Base-by-base conservation (phyloP, 2,329 filamentous ascomycete genomes). In the Fusarium zealandicum region DNA sequence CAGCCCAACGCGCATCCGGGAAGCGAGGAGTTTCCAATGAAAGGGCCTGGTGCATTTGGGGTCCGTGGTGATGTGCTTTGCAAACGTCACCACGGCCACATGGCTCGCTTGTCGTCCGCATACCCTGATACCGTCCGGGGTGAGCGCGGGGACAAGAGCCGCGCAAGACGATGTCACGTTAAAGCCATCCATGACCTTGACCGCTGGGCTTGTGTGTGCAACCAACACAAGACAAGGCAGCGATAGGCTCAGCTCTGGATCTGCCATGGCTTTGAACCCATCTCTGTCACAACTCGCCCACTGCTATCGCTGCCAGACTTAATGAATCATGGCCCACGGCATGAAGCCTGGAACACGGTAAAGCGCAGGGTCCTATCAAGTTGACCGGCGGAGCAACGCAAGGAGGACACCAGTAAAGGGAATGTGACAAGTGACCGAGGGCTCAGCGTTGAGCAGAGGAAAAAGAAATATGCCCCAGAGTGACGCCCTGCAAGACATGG, bases 401-500 rank as follows among this genome's bases (percentile, higher is more conserved):
- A 38, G 51, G 37, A 20, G 53, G n/a, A 51, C 44, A 41, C n/a
- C 41, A 51, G 50, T 41, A 41, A 12, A 45, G 32, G 51, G 53
- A 51, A 61, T 56, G 53, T 52, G 55, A 61, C 8, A 61, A 53
- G 33, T 52, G 41, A 50, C 32, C 22, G 39, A 27, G 44, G 30
- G 11, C 32, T 51, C 32, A 50, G 25, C 20, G 41, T 28, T 42
- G 35, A 42, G 40, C 30, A 40, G 27, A 44, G 30, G 36, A 53
- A 63, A 54, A 57, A 52, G 43, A 22, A 64, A 43, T 39, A 43
- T 52, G 40, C 25, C 45, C 37, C 40, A 33, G 39, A 48, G 31
- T 39, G 37, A 56, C 40, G 45, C 16, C n/a, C 22, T 43, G 32
- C 53, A 51, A 67, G 62, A 61, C 55, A 61, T 54, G 40, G 27